Evolutionary conservation across 306 rosid species (phyloP).

Genomic region (Malus sylvestris): DNA sequence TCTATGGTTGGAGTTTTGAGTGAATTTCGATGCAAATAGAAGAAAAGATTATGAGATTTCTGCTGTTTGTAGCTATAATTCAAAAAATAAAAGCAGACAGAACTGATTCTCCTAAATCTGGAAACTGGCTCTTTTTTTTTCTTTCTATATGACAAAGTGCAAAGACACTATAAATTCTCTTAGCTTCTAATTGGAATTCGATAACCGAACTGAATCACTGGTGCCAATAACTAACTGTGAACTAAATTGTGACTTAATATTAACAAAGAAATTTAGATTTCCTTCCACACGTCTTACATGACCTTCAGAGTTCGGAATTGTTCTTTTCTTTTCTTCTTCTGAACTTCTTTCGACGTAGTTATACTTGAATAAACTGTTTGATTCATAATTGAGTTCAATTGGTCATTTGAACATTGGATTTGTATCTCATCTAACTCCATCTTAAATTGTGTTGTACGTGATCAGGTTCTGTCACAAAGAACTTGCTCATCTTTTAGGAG

Average conservation of each 20-base stretch:
- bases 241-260: not conserved
- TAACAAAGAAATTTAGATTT: not conserved
- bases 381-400: not conserved
- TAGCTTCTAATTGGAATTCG: not conserved
- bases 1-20: not conserved
- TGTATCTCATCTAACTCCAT: not conserved
- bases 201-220: not conserved
- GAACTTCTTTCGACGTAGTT: not conserved
- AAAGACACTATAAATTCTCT: not conserved
- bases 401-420: not conserved
- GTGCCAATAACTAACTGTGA: not conserved
- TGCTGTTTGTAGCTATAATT: not conserved
- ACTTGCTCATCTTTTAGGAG: slow-evolving; percentile 43
- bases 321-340: not conserved
- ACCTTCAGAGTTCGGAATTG: not conserved
- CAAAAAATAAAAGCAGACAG: not conserved
- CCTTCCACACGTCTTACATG: not conserved
- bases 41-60: not conserved
- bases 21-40: not conserved
- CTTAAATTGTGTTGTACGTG: slow-evolving; percentile 11
- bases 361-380: not conserved
- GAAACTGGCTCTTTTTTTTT: not conserved
- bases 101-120: not conserved
- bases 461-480: slow-evolving; percentile 55
- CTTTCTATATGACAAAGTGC: not conserved